A percentile compares a stretch with the other conserved stretches of the same genome.
These are phyloP conservation scores for Lyophyllum shimeji DNA, from an alignment of 768 basidiomycete genomes.

Conservation along the genomic window DNA sequence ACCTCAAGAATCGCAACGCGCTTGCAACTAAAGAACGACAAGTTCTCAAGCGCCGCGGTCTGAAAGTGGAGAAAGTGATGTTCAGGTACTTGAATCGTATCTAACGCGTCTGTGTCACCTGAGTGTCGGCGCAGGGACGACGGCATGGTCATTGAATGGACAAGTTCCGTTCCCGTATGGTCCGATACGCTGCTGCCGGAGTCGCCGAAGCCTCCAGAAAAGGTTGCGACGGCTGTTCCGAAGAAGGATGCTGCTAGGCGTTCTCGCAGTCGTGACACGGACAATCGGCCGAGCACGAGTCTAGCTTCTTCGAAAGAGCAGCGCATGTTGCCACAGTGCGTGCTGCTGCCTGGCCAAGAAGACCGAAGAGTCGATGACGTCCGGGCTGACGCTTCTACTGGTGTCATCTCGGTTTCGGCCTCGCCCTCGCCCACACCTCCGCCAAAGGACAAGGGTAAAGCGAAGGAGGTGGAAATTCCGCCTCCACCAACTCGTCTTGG, in stretches of 20 bases:
- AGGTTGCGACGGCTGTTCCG: background rate
- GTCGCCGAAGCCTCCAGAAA: constrained; percentile 2
- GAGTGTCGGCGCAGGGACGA: constrained; percentile 26
- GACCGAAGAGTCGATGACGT: background rate
- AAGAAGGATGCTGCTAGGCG: background rate
- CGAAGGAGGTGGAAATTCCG: background rate
- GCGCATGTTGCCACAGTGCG: background rate
- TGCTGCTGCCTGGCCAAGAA: background rate
- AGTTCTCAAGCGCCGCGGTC: constrained; percentile 18
- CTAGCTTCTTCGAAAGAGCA: background rate
- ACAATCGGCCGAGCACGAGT: background rate
- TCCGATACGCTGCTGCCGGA: constrained; percentile 25
- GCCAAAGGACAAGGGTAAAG: constrained; percentile 2
- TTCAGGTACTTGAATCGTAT: constrained; percentile 18
- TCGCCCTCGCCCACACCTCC: background rate
- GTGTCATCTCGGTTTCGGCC: background rate
- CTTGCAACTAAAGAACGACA: constrained; percentile 20
- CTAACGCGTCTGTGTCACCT: background rate
- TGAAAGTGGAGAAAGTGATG: constrained; percentile 23
- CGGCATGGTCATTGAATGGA: constrained; percentile 37
- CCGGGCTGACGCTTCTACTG: background rate
- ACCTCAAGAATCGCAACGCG: constrained; percentile 18
- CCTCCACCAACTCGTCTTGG: background rate
- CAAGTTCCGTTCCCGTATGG: constrained; percentile 31
- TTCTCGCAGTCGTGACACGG: background rate